A percentile compares a stretch with the other conserved stretches of the same genome.
Conservation (phyloP, 176 grass and related monocot species). For the Carex parvula region DNA sequence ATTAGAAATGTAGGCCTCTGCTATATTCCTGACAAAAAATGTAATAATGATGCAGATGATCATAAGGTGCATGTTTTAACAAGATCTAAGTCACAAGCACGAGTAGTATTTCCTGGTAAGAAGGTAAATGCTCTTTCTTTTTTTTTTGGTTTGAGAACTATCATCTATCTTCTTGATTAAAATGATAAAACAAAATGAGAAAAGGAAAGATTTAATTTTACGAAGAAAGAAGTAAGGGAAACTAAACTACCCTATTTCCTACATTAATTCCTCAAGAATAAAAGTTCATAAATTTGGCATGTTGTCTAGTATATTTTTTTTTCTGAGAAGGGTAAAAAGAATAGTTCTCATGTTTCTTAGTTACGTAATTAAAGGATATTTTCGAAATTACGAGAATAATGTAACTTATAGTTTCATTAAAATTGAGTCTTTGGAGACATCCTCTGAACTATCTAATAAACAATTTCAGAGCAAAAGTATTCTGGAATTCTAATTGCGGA, state of each 20-base stretch:
- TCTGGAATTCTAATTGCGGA: constrained; percentile 59
- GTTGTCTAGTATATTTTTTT: background rate
- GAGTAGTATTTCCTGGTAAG: constrained; percentile 78
- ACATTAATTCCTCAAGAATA: background rate
- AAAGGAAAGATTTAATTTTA: background rate
- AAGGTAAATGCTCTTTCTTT: constrained; percentile 40
- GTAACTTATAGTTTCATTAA: background rate
- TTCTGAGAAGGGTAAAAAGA: background rate
- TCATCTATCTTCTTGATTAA: background rate
- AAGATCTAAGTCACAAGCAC: constrained; percentile 54
- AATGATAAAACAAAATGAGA: background rate
- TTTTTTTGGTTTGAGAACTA: background rate
- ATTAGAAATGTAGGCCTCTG: background rate
- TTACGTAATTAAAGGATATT: background rate
- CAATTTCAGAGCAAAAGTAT: constrained; percentile 48
- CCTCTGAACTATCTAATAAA: background rate
- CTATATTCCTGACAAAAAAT: background rate
- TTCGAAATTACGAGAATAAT: background rate
- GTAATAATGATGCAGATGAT: constrained; percentile 39
- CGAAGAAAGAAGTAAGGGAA: background rate
- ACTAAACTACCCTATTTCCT: background rate
- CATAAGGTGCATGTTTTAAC: constrained; percentile 82
- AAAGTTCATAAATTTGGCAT: background rate
- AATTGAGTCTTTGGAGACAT: background rate
- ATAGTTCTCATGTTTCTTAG: background rate